A percentile compares a stretch with the other conserved stretches of the same genome.
These are phyloP conservation scores for Talaromyces stipitatus DNA, from an alignment of 495 filamentous ascomycete species.

Conservation along the genomic window DNA sequence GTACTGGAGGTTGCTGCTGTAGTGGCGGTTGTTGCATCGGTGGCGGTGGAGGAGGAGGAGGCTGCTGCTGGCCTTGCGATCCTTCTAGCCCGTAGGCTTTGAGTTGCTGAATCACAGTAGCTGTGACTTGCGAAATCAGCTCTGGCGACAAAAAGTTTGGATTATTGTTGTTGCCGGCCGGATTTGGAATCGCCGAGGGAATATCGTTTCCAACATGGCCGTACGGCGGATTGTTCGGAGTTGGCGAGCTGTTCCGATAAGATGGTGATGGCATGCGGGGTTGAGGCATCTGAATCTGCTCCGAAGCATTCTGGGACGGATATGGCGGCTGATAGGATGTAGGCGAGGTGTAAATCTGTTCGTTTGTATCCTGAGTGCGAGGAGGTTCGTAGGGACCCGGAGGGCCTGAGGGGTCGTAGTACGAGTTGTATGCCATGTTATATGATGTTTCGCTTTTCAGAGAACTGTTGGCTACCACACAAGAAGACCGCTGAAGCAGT, in stretches of 20 bases:
- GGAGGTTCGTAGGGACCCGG: constrained; percentile 17
- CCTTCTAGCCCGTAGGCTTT: constrained; percentile 34
- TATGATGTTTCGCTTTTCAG: background rate
- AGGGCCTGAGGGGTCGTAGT: constrained; percentile 14
- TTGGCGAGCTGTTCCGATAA: constrained; percentile 7
- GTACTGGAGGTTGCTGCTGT: constrained; percentile 10
- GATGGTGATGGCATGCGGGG: constrained; percentile 23
- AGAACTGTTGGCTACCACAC: background rate
- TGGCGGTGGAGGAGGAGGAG: constrained; percentile 14
- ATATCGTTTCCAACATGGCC: constrained; percentile 41
- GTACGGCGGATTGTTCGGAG: constrained; percentile 12
- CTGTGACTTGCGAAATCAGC: constrained; percentile 42
- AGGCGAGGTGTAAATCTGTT: background rate
- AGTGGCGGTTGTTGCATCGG: constrained; percentile 23
- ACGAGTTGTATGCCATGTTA: constrained; percentile 36
- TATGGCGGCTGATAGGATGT: constrained; percentile 20
- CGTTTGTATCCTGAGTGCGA: background rate
- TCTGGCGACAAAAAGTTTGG: constrained; percentile 37
- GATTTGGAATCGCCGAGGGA: constrained; percentile 32
- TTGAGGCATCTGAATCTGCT: constrained; percentile 36
- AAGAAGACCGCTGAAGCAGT: constrained; percentile 7
- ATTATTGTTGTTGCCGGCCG: constrained; percentile 17
- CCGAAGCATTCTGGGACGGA: constrained; percentile 25
- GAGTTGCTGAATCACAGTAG: constrained; percentile 47
- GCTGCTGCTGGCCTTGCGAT: constrained; percentile 13